Evolutionary conservation across 176 grass and related monocot species (phyloP).

Genomic region (Leersia perrieri): DNA sequence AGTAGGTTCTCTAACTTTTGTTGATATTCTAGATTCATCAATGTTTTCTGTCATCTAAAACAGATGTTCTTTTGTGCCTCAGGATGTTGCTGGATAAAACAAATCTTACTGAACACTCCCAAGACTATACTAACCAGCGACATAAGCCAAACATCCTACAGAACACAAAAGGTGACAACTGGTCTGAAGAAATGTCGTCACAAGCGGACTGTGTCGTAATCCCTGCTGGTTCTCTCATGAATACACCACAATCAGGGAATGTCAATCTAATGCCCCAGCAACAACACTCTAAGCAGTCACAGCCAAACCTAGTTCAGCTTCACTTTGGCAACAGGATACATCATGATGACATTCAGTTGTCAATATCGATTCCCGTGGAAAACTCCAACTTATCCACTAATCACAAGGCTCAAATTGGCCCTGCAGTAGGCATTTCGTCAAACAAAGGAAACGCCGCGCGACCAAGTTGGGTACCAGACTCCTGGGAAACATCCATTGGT

Average conservation of each 20-base stretch:
- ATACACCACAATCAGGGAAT: neutral
- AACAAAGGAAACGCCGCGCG: neutral
- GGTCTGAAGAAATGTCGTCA: neutral
- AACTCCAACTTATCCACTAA: neutral
- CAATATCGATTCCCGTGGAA: neutral
- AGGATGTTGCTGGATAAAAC: neutral
- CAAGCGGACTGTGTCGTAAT: neutral
- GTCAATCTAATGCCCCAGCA: neutral
- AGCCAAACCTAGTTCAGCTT: neutral
- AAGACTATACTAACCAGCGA: neutral
- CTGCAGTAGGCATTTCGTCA: neutral
- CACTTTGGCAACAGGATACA: neutral
- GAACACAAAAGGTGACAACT: neutral
- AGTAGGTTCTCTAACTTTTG: neutral
- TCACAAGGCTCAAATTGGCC: neutral
- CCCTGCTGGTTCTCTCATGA: neutral
- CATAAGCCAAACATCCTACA: neutral
- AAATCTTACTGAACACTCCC: neutral
- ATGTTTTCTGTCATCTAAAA: neutral
- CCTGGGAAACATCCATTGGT: slow-evolving; percentile 38
- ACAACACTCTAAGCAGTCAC: neutral
- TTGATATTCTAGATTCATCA: neutral
- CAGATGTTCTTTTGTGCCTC: neutral
- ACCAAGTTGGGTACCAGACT: slow-evolving; percentile 29
- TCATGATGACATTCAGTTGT: neutral